Evolutionary conservation across 2,329 filamentous ascomycete species (phyloP).

Genomic region (Cladorrhinum sp.): DNA sequence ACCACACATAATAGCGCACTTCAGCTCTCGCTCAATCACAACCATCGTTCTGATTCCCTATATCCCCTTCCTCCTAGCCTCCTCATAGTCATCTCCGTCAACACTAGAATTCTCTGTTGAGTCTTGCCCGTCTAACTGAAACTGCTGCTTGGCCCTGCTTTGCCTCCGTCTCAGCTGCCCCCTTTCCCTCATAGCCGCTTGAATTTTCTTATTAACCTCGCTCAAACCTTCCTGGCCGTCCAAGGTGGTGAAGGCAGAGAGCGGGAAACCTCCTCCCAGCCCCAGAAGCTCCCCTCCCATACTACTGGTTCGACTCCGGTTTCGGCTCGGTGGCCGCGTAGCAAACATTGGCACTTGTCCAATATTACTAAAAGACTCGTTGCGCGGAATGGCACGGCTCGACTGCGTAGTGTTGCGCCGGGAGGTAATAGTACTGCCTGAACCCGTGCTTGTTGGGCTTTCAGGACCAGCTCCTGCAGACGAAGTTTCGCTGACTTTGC

Average conservation of each 20-base stretch:
- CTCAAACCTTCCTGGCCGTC: slow-evolving; percentile 71
- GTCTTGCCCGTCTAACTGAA: slow-evolving; percentile 39
- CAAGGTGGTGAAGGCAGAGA: slow-evolving; percentile 67
- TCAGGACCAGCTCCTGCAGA: slow-evolving; percentile 32
- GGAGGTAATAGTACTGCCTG: slow-evolving; percentile 26
- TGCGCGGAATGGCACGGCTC: slow-evolving; percentile 64
- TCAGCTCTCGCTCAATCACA: not conserved
- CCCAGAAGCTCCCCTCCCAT: slow-evolving; percentile 55
- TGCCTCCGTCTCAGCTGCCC: slow-evolving; percentile 58
- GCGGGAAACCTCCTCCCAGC: slow-evolving; percentile 51
- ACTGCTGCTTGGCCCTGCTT: slow-evolving; percentile 40
- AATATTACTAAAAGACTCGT: slow-evolving; percentile 92
- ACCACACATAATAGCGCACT: not conserved
- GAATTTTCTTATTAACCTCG: slow-evolving; percentile 79
- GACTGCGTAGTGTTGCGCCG: slow-evolving; percentile 52
- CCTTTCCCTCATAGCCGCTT: slow-evolving; percentile 79
- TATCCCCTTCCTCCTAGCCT: not conserved
- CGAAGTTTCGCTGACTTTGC: slow-evolving; percentile 51
- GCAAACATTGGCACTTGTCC: slow-evolving; percentile 87
- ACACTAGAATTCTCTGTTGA: slow-evolving; percentile 12
- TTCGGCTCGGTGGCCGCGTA: slow-evolving; percentile 79
- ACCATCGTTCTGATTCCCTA: not conserved
- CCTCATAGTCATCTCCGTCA: slow-evolving; percentile 10
- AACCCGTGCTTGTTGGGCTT: slow-evolving; percentile 34
- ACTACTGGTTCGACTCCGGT: slow-evolving; percentile 65